Percentiles rank a stretch among this genome's conserved stretches.
Evolutionary conservation across 768 basidiomycete genomes (phyloP).

Genomic region (Podaxis carcinomalis): DNA sequence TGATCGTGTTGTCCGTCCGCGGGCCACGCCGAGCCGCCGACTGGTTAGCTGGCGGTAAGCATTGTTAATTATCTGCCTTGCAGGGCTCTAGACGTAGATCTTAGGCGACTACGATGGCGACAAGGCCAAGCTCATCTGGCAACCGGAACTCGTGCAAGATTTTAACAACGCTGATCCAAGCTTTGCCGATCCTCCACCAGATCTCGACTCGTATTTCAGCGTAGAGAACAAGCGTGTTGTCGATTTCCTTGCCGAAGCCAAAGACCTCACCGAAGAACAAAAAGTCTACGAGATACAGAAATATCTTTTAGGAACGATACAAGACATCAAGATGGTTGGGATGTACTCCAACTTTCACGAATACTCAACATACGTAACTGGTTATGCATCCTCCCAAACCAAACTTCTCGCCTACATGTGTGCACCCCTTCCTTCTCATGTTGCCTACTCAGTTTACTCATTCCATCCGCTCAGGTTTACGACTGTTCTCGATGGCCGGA

Average conservation of each 20-base stretch:
- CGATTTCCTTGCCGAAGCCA: conserved; percentile 33
- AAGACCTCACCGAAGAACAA: conserved; percentile 15
- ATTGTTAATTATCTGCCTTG: not conserved
- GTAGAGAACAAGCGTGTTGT: conserved; percentile 39
- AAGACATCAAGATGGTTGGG: conserved; percentile 43
- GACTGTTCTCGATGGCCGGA: conserved; percentile 54
- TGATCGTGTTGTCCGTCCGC: conserved; percentile 54
- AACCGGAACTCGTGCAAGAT: conserved; percentile 45
- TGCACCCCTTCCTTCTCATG: not conserved
- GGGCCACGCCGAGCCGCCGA: conserved; percentile 56
- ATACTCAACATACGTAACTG: conserved; percentile 44
- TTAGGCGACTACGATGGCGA: conserved; percentile 74
- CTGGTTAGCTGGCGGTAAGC: conserved; percentile 57
- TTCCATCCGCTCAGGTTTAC: conserved; percentile 32
- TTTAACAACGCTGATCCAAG: conserved; percentile 51
- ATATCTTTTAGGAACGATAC: conserved; percentile 47
- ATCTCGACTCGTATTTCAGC: conserved; percentile 36
- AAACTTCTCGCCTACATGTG: conserved; percentile 51
- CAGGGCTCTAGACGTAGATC: not conserved
- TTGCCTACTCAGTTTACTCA: not conserved
- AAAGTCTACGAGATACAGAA: conserved; percentile 38
- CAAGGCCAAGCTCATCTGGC: conserved; percentile 53
- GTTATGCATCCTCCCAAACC: conserved; percentile 47
- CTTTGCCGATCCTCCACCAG: conserved; percentile 45
- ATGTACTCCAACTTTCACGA: conserved; percentile 56